These are phyloP conservation scores for Salinomyces thailandicus DNA, from an alignment of 2,329 filamentous ascomycete genomes.

Conservation along the genomic window DNA sequence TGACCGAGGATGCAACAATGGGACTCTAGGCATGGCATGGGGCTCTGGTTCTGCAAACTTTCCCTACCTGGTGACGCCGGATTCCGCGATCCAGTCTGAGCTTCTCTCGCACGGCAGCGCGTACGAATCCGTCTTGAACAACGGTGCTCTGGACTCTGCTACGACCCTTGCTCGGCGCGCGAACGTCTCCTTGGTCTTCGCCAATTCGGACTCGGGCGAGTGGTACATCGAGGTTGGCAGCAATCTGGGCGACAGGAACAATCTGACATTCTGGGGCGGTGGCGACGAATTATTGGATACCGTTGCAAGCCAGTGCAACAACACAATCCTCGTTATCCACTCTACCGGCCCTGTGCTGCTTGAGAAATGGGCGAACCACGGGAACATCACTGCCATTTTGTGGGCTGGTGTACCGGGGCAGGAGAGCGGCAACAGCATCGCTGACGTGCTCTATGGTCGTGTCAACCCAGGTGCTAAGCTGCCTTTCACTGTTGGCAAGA, in stretches of 20 bases:
- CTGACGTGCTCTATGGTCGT: slow-evolving; percentile 70
- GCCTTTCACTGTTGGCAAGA: slow-evolving; percentile 63
- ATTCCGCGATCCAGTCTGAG: slow-evolving; percentile 56
- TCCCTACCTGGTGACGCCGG: slow-evolving; percentile 54
- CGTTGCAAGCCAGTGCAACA: slow-evolving; percentile 65
- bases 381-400: slow-evolving; percentile 73
- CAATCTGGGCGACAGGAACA: slow-evolving; percentile 81
- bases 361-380: slow-evolving; percentile 60
- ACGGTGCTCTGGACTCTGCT: slow-evolving; percentile 45
- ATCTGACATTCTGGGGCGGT: slow-evolving; percentile 77
- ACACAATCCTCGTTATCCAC: slow-evolving; percentile 89
- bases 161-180: slow-evolving; percentile 45
- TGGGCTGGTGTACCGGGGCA: slow-evolving; percentile 75
- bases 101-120: slow-evolving; percentile 54
- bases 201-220: slow-evolving; percentile 77
- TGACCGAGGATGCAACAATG: slow-evolving; percentile 54
- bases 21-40: slow-evolving; percentile 60
- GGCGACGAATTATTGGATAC: slow-evolving; percentile 73
- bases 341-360: slow-evolving; percentile 70
- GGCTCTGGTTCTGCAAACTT: slow-evolving; percentile 51
- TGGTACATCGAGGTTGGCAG: slow-evolving; percentile 73
- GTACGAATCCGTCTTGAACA: slow-evolving; percentile 49
- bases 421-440: slow-evolving; percentile 68
- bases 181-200: slow-evolving; percentile 64
- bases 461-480: slow-evolving; percentile 62